Evolutionary conservation across 2,329 filamentous ascomycete species (phyloP), one percentile per base, ranked within the genome.

Genomic region (Gremmenia infestans): DNA sequence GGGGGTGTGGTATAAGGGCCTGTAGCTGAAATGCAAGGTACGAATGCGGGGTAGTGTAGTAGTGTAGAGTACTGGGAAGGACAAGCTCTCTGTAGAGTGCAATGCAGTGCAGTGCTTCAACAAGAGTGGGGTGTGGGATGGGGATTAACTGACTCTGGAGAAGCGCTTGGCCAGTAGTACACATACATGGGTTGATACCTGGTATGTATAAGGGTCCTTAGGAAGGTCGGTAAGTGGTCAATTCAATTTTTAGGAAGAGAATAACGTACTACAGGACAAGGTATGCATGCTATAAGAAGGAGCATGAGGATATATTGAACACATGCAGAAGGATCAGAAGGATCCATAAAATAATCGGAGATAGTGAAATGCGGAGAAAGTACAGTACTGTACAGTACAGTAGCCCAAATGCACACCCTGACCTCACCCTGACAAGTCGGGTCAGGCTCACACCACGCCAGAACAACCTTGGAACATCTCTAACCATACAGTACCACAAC

Each of bases 11-110:
- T 32, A 32, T 32, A 43, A 19, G 19, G 23, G 36, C 14, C 23
- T 46, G 35, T 12, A 47, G 40, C 25, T 22, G 23, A 17, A 14
- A 32, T 53, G 52, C 43, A 53, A 53, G 46, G 52, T 48, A 49
- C 52, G 40, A 32, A 36, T 17, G 51, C 39, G 32, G 48, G 48
- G 46, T 49, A 46, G 46, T 36, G 46, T 42, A 43, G 32, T 48
- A 19, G 19, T 19, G 45, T 48, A 45, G 48, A 17, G 50, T 45
- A 36, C 47, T 42, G 32, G n/a, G 48, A 28, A 32, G 25, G n/a
- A 12, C 25, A 14, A 32, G 8, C 17, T 19, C 23, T 6, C 23
- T 5, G 5, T 32, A 19, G 17, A 25, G 15, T 45, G 42, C 19
- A 19, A 23, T 32, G 28, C 28, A 28, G 11, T 39, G 36, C 15